Base-by-base conservation (phyloP, 1,284 basidiomycete species). In the Phylloboletellus chloephorus region DNA sequence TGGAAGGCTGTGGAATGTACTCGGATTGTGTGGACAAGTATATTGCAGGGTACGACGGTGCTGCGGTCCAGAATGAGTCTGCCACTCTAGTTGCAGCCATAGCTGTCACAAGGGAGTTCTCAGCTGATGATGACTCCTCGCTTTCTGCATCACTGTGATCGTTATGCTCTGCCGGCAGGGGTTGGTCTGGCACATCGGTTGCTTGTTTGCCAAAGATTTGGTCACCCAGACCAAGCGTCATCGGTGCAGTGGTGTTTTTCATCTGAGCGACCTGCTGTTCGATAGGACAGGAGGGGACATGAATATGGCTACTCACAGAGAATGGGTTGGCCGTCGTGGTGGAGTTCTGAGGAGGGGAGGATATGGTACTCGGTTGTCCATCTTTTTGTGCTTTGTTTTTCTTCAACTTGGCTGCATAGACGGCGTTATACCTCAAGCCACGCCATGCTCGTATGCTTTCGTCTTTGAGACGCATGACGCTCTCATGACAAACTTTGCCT, bases 381-480 rank as follows among this genome's bases (percentile, higher is more conserved):
- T 62, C 56, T 31, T 61, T 58, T 15, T 39, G 56, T 9, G 52
- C 54, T 11, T 56, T 56, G 52, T 68, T 71, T 44, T 64, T 70
- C 48, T 76, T 71, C 5, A 89, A 68, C 56, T 87, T 84, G 15
- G 68, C 68, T 4, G 87, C 88, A 56, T 87, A 90, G 40, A 69
- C 67, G 43, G 74, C 70, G 54, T 90, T 89, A 53, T 71, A 77
- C 29, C 81, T 71, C 40, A 89, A 56, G 7, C 78, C 81, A 51
- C 88, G 72, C 79, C 81, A 89, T 29, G 83, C 86, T 21, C 87
- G 80, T 37, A 89, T 66, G 54, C 87, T 89, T 47, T 35, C 16
- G 26, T 37, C 12, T 37, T 50, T 51, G 2, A 52, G 50, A 53
- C 31, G 38, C 16, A 30, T 33, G 34, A 34, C 37, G 13, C 30